Evolutionary conservation across 208 protist species (phyloP).

Genomic region (Leishmania tropica): DNA sequence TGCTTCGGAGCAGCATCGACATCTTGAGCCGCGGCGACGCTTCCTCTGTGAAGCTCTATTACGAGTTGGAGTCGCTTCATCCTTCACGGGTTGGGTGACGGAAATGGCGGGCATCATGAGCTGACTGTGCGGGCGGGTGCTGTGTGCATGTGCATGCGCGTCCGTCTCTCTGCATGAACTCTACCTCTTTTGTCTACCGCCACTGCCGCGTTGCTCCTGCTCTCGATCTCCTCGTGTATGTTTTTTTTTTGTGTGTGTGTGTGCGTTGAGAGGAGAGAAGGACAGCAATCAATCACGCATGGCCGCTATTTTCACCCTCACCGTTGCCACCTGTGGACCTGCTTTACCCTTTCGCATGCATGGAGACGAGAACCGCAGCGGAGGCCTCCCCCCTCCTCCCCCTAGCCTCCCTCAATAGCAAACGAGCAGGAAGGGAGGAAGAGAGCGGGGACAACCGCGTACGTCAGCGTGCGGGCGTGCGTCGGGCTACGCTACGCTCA

Average conservation of each 20-base stretch:
- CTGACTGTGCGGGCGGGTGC: neutral
- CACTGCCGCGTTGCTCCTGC: neutral
- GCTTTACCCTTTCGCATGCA: neutral
- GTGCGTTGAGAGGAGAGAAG: neutral
- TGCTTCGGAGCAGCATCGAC: constrained; percentile 9
- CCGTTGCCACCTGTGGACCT: neutral
- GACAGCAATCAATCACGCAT: neutral
- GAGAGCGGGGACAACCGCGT: neutral
- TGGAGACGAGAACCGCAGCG: no score
- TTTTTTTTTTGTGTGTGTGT: neutral
- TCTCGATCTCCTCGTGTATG: neutral
- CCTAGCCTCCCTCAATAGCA: neutral
- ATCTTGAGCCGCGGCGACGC: constrained; percentile 18
- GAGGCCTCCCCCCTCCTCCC: no score
- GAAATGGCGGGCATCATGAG: neutral
- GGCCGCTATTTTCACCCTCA: neutral
- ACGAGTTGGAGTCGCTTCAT: neutral
- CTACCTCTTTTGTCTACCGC: no score
- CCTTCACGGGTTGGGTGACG: neutral
- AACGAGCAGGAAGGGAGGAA: neutral
- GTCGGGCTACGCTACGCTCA: neutral
- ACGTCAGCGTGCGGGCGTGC: neutral
- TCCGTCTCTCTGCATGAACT: neutral
- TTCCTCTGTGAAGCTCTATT: constrained; percentile 13
- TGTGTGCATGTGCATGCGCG: neutral